Evolutionary conservation across 1,284 basidiomycete genomes (phyloP), one percentile per base, ranked within the genome.

Genomic region (Sporisorium scitamineum): DNA sequence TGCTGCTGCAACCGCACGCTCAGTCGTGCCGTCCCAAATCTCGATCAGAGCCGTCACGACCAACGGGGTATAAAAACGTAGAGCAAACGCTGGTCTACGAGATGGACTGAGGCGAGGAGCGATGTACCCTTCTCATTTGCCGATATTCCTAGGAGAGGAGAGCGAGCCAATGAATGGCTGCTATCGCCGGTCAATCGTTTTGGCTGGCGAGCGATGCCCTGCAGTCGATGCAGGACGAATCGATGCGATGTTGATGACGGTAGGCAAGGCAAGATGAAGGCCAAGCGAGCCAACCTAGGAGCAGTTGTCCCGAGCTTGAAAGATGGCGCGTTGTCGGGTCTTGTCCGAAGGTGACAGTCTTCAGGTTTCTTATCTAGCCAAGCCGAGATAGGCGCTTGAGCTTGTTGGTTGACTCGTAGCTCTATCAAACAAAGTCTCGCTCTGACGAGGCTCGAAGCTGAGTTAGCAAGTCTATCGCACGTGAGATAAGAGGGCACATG

Each of bases 311-410:
- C 13, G 5, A 47, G 11, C 24, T 8, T 13, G 9, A 13, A 34
- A 11, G 32, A 34, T 37, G 8, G 16, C 16, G 37, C 37, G 37
- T 39, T n/a, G 37, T 39, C 37, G 16, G 37, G 37, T 18, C 37
- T 39, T n/a, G 27, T 2, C 16, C 45, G 20, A 11, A 39, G 37
- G 10, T 7, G 45, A n/a, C 9, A 18, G 13, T n/a, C 13, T 2
- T 48, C 29, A 29, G 26, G 27, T 48, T 48, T 4, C 47, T 48
- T 48, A 48, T 29, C 47, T 48, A 48, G 47, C 47, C 18, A 48
- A 26, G 27, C 47, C 47, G 10, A 48, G 47, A 29, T 48, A 48
- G 47, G 47, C 18, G 27, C 47, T 29, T 29, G 27, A 48, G 26
- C 27, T 22, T 48, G 16, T 18, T 48, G 47, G 10, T 7, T 48